These are phyloP conservation scores for Coemansia sp. DNA, from an alignment of 192 early-diverging fungal species.

Conservation along the genomic window DNA sequence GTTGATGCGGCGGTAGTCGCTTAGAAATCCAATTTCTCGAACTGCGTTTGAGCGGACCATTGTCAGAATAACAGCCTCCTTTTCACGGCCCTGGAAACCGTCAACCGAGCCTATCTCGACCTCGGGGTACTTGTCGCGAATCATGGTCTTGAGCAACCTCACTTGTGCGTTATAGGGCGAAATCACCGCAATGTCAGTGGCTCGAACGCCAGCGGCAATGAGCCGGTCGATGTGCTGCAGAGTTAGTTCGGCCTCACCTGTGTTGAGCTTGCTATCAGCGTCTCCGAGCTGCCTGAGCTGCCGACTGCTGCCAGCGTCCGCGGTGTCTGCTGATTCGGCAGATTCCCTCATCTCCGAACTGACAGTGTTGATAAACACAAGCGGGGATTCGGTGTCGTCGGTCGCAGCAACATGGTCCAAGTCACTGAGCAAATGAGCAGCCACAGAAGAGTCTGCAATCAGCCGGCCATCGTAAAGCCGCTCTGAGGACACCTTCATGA, in stretches of 20 bases:
- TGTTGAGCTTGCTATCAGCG: conserved; percentile 68
- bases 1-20: conserved; percentile 78
- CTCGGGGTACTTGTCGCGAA: conserved; percentile 56
- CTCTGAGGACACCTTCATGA: conserved; percentile 71
- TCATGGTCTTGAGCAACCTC: conserved; percentile 44
- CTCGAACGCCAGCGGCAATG: conserved; percentile 58
- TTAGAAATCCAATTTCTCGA: conserved; percentile 80
- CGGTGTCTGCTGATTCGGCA: conserved; percentile 6
- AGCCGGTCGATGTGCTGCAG: conserved; percentile 62
- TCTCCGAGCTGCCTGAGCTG: conserved; percentile 14
- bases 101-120: conserved; percentile 85
- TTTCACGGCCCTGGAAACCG: conserved; percentile 90
- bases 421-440: conserved; percentile 62
- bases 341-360: conserved; percentile 47
- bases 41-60: conserved; percentile 77
- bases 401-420: conserved; percentile 57
- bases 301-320: background rate
- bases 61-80: conserved; percentile 78
- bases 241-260: conserved; percentile 69
- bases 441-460: conserved; percentile 62
- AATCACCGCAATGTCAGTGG: conserved; percentile 76
- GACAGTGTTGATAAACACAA: conserved; percentile 73
- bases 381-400: conserved; percentile 58
- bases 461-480: conserved; percentile 70
- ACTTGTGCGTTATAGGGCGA: conserved; percentile 86